phyloP scores from a whole-genome alignment of 2,329 filamentous ascomycete genomes.

The Colletotrichum spaethianum region DNA sequence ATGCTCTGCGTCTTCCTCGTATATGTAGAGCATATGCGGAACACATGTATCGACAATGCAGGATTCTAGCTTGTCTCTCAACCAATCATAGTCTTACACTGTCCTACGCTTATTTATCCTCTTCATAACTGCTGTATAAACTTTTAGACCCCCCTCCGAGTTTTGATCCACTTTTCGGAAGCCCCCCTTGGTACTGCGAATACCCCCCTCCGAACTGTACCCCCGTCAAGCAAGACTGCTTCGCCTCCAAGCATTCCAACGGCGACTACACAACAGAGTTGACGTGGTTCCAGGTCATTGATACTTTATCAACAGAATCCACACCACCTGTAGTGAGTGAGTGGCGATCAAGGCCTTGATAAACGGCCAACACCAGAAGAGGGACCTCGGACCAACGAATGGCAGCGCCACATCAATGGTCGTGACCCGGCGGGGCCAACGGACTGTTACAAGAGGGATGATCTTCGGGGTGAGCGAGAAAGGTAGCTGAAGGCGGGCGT shows the following conservation, averaged over 20 bases:
- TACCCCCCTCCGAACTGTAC: too few relatives aligned
- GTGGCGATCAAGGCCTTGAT: constrained; percentile 25
- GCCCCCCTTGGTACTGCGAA: too few relatives aligned
- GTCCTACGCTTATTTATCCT: too few relatives aligned
- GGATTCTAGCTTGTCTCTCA: too few relatives aligned
- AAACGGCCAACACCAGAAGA: constrained; percentile 15
- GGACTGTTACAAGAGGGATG: neutral
- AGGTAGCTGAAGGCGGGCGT: constrained; percentile 1
- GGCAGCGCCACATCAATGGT: neutral
- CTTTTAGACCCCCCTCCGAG: too few relatives aligned
- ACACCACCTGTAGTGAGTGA: neutral
- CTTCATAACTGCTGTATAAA: too few relatives aligned
- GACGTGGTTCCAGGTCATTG: neutral
- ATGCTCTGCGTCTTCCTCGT: too few relatives aligned
- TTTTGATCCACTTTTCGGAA: too few relatives aligned
- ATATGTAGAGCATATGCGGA: too few relatives aligned
- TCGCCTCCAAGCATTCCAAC: neutral
- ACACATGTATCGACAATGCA: too few relatives aligned
- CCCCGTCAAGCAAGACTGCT: neutral
- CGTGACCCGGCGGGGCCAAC: neutral
- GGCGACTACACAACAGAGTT: neutral
- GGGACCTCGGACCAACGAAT: neutral
- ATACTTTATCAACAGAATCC: neutral
- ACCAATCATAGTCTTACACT: too few relatives aligned
- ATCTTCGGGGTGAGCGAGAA: constrained; percentile 2